Percentiles rank a stretch among this genome's conserved stretches.
phyloP scores from a whole-genome alignment of 495 filamentous ascomycete genomes.

The Diplogelasinospora grovesii region DNA sequence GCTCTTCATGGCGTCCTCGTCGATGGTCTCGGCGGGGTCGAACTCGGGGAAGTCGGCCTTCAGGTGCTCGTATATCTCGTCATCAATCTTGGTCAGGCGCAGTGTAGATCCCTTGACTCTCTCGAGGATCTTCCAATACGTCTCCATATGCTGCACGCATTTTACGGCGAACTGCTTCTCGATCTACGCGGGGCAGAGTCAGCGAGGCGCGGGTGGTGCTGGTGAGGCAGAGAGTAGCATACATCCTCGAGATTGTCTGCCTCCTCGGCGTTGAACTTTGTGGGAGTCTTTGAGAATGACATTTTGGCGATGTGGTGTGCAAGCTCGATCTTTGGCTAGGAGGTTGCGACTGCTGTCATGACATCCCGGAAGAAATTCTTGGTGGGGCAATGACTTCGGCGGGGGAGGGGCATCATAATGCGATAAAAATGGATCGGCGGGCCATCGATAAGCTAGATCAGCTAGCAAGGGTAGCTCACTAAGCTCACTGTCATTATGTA shows the following conservation, averaged over 20 bases:
- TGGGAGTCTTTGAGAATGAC: not conserved
- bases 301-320: not conserved
- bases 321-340: not conserved
- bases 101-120: constrained; percentile 77
- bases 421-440: too few species aligned
- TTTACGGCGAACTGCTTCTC: constrained; percentile 99
- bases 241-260: constrained; percentile 47
- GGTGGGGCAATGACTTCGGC: not conserved
- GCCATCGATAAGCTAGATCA: not conserved
- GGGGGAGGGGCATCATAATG: too few species aligned
- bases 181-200: not conserved
- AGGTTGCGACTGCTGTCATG: not conserved
- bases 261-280: constrained; percentile 38
- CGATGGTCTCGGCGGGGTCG: constrained; percentile 66
- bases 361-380: not conserved
- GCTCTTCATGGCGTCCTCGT: constrained; percentile 97
- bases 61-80: constrained; percentile 89
- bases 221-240: constrained; percentile 5
- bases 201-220: not conserved
- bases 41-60: constrained; percentile 86
- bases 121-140: constrained; percentile 95
- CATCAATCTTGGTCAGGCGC: constrained; percentile 85
- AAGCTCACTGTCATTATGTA: too few species aligned
- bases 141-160: constrained; percentile 90
- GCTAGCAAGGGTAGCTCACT: too few species aligned